Base-by-base conservation (phyloP, 371 early-diverging fungal genomes). In the Apophysomyces sp. region DNA sequence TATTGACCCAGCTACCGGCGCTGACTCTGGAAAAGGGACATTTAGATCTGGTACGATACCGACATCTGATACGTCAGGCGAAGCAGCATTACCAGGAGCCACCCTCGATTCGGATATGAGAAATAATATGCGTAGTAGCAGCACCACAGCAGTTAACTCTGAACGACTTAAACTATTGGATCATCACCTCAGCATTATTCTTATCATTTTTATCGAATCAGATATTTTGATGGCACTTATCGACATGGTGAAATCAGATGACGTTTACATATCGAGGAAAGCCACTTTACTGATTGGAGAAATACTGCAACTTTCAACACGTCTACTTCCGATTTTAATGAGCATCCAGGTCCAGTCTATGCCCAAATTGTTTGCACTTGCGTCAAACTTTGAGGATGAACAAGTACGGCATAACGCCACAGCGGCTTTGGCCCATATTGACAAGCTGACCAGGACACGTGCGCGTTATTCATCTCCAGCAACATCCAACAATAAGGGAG, bases 351-450 rank as follows among this genome's bases (percentile, higher is more conserved):
- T 89, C 1, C 89, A 89, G 77, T 83, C 92, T 0, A 65, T 95
- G 28, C 89, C 94, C 0, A 81, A 83, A 21, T 77, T 95, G 9
- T 94, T 95, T 60, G 70, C 79, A 8, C 65, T 91, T 2, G 95
- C 95, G 0, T 85, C 91, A 18, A 81, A 86, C 62, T 94, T 94
- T 72, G 80, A 85, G 4, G 89, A 92, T 62, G 91, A 92, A 58
- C 73, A 76, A 27, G 77, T 86, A 2, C 83, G 95, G 3, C 94
- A 94, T 62, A 77, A 79, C 49, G 93, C 94, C 0, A 90, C 90
- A 0, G 73, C 82, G 1, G 91, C 92, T 0, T 72, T 94, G 9
- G 76, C 87, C 0, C 89, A 91, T 65, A 92, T 93, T 53, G 94
- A 93, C 57, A 74, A 72, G 49, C 72, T 80, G 30, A 86, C 73